These are phyloP conservation scores for Paxillus rubicundulus DNA, from an alignment of 768 basidiomycete genomes.

Conservation along the genomic window DNA sequence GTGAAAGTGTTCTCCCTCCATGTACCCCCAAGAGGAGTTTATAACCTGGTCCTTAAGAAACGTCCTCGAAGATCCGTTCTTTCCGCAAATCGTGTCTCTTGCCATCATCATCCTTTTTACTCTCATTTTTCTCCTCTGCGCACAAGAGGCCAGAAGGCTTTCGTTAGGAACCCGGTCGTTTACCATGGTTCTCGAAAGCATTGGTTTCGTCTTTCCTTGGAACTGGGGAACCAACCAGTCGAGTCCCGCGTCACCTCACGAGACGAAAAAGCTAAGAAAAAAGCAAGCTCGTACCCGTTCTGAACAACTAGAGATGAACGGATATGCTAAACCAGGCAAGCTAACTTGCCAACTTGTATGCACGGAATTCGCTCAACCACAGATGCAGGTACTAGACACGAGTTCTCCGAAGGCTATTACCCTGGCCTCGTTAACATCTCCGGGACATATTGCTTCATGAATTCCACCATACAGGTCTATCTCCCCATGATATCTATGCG, in stretches of 20 bases:
- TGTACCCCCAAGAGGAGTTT: conserved; percentile 44
- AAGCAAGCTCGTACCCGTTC: conserved; percentile 50
- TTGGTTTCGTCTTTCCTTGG: conserved; percentile 61
- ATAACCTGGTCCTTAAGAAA: conserved; percentile 40
- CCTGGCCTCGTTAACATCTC: conserved; percentile 94
- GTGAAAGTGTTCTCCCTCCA: conserved; percentile 33
- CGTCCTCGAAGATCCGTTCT: conserved; percentile 37
- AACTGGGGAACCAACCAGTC: conserved; percentile 46
- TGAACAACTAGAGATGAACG: conserved; percentile 53
- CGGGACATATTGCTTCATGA: conserved; percentile 97
- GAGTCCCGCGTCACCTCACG: conserved; percentile 22
- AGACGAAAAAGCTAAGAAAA: conserved; percentile 47
- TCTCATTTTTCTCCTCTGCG: conserved; percentile 30
- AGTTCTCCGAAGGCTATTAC: conserved; percentile 49
- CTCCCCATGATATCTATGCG: neutral
- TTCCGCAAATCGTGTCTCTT: conserved; percentile 60
- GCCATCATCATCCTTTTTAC: conserved; percentile 48
- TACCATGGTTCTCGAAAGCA: conserved; percentile 56
- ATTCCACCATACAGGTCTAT: conserved; percentile 85
- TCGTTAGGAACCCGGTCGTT: conserved; percentile 26
- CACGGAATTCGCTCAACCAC: conserved; percentile 1
- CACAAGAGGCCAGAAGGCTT: conserved; percentile 31
- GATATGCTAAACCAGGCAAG: conserved; percentile 31
- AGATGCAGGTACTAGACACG: conserved; percentile 24
- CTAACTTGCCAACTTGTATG: neutral